phyloP scores from a whole-genome alignment of 2,329 filamentous ascomycete species.

The Cercospora beticola region DNA sequence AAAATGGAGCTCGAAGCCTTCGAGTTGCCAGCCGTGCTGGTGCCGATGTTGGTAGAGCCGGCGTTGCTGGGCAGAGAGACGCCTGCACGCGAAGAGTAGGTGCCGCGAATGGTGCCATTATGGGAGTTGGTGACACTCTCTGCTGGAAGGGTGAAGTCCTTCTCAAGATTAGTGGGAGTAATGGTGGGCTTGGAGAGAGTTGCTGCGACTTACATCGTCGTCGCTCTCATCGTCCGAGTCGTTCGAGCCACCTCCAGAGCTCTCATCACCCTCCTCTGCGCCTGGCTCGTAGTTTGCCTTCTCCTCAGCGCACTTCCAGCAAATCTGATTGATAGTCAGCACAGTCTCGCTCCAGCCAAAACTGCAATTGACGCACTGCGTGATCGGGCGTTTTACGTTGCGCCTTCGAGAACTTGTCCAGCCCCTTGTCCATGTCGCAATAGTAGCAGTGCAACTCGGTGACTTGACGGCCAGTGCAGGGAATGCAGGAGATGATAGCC shows the following conservation, averaged over 20 bases:
- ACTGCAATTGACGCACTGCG: constrained; percentile 22
- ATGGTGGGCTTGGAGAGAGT: neutral
- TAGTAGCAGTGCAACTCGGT: constrained; percentile 31
- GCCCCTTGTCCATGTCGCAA: constrained; percentile 28
- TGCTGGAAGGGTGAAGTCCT: neutral
- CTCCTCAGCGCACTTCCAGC: constrained; percentile 25
- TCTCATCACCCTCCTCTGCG: constrained; percentile 15
- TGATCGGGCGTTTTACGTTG: constrained; percentile 29
- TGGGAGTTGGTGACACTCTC: constrained; percentile 6
- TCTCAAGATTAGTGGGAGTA: neutral
- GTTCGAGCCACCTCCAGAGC: neutral
- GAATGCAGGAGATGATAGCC: constrained; percentile 24
- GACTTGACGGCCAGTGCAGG: constrained; percentile 24
- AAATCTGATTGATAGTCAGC: constrained; percentile 20
- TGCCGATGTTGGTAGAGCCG: neutral
- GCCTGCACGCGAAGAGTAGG: constrained; percentile 20
- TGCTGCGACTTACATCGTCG: neutral
- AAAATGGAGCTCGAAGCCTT: neutral
- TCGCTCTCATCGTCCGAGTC: constrained; percentile 13
- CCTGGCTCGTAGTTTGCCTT: constrained; percentile 25
- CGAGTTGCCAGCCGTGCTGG: constrained; percentile 5
- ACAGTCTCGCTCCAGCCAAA: neutral
- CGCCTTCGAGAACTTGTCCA: constrained; percentile 29
- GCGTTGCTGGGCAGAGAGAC: constrained; percentile 14
- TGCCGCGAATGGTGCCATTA: constrained; percentile 15